These are phyloP conservation scores for Coniferiporia weirii DNA, from an alignment of 1,284 basidiomycete species.

Conservation along the genomic window DNA sequence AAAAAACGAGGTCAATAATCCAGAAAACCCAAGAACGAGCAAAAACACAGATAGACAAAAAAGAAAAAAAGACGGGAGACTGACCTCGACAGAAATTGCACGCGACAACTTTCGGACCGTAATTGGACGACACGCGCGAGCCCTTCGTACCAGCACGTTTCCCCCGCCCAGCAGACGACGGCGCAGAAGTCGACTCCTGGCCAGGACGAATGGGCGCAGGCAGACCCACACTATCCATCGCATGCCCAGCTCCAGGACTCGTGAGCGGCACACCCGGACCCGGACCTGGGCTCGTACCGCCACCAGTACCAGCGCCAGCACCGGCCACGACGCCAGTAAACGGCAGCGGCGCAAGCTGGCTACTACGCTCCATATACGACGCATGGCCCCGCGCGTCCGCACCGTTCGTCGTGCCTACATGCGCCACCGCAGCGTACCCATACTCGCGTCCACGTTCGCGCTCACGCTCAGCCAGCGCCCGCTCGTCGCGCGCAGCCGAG, in stretches of 20 bases:
- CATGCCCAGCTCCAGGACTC: background rate
- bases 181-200: constrained; percentile 1
- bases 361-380: background rate
- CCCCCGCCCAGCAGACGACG: constrained; percentile 30
- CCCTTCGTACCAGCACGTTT: constrained; percentile 38
- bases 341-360: constrained; percentile 11
- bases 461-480: background rate
- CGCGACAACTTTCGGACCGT: constrained; percentile 76
- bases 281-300: background rate
- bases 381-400: background rate
- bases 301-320: background rate
- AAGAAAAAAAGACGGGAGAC: no score
- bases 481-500: constrained; percentile 1
- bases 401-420: background rate
- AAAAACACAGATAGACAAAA: no score
- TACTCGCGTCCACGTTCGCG: background rate
- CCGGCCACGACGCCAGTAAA: constrained; percentile 4
- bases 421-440: background rate
- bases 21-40: no score
- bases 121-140: constrained; percentile 51
- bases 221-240: background rate
- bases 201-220: background rate
- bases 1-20: background rate
- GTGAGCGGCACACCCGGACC: background rate
- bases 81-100: constrained; percentile 79